phyloP scores from a whole-genome alignment of 2,329 filamentous ascomycete species.

The Venturiaceae sp. region DNA sequence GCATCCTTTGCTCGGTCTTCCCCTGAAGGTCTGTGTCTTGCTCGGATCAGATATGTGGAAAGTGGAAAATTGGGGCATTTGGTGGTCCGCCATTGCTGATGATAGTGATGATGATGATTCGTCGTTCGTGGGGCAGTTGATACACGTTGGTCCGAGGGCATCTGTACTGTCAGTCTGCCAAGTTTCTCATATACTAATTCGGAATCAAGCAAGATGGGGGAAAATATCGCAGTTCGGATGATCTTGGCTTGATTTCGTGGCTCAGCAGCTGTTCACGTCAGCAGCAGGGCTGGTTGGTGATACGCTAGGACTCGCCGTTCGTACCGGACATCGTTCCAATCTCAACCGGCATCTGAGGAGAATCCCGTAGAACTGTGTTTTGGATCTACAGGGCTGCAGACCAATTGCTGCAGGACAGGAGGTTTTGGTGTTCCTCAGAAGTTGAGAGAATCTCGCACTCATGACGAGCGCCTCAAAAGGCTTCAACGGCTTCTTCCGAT shows the following conservation, averaged over 20 bases:
- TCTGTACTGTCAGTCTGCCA: neutral
- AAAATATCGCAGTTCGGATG: neutral
- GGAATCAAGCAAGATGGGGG: neutral
- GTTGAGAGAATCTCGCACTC: no score
- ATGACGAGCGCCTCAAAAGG: no score
- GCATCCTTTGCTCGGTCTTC: slow-evolving; percentile 25
- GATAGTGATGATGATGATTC: neutral
- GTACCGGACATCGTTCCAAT: neutral
- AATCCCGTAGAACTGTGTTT: no score
- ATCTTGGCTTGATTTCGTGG: no score
- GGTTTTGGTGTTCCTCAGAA: no score
- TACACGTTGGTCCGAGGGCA: neutral
- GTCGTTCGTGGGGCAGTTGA: neutral
- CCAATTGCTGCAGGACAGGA: no score
- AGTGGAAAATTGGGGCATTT: neutral
- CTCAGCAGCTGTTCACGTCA: neutral
- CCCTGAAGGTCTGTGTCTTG: slow-evolving; percentile 10
- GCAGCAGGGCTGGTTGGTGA: neutral
- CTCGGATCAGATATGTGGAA: neutral
- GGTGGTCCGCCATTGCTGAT: neutral
- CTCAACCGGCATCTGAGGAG: neutral
- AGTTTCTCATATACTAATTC: neutral
- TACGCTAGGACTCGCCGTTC: no score
- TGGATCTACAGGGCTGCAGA: no score
- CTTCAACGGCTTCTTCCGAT: no score